Percentiles rank a stretch among this genome's conserved stretches.
Conservation (phyloP, 495 filamentous ascomycete species). For the Aspergillus taichungensis region DNA sequence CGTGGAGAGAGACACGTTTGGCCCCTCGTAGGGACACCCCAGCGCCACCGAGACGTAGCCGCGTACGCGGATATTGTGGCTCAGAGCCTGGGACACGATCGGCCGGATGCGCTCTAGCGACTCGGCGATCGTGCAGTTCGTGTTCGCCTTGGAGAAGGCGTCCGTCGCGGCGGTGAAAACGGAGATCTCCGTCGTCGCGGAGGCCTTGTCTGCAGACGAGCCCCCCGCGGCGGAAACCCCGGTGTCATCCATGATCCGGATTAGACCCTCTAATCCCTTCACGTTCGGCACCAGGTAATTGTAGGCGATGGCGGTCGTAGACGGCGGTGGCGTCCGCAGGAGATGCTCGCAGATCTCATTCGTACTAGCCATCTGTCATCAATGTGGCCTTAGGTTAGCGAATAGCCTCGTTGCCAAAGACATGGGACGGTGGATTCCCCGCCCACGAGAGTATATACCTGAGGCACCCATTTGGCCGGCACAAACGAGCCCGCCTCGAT, state of each 20-base stretch:
- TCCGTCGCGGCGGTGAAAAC: slow-evolving; percentile 92
- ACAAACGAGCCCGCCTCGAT: slow-evolving; percentile 97
- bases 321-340: slow-evolving; percentile 47
- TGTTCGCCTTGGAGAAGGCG: slow-evolving; percentile 81
- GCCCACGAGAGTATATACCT: slow-evolving; percentile 45
- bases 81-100: slow-evolving; percentile 68
- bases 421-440: background rate
- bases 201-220: slow-evolving; percentile 23
- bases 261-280: slow-evolving; percentile 59
- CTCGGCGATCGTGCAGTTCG: slow-evolving; percentile 78
- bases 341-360: slow-evolving; percentile 70
- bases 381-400: slow-evolving; percentile 1
- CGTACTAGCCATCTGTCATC: slow-evolving; percentile 79
- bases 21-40: slow-evolving; percentile 90
- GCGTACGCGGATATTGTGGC: slow-evolving; percentile 62
- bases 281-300: slow-evolving; percentile 90
- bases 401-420: background rate
- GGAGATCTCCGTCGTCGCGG: slow-evolving; percentile 62
- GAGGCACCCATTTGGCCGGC: slow-evolving; percentile 94
- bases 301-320: slow-evolving; percentile 65
- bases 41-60: slow-evolving; percentile 94
- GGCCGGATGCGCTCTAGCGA: slow-evolving; percentile 68
- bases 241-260: slow-evolving; percentile 35
- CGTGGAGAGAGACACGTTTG: slow-evolving; percentile 63
- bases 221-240: slow-evolving; percentile 31